phyloP scores from a whole-genome alignment of 352 stramenopile species.

The Thalassiosira exigua region DNA sequence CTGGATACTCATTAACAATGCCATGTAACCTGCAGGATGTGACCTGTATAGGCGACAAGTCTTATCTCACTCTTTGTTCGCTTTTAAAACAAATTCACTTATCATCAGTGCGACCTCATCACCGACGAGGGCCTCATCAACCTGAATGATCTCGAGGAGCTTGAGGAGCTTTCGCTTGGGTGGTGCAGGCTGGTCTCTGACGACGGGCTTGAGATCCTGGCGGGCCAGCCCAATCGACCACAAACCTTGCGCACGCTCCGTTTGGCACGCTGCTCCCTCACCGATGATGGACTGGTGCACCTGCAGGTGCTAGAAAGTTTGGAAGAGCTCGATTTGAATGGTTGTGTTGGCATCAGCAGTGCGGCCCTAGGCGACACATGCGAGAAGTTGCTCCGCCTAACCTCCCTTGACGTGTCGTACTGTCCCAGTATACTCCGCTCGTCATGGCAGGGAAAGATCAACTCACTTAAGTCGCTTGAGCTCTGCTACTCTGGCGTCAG shows the following conservation, averaged over 20 bases:
- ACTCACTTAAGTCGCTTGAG: conserved; percentile 70
- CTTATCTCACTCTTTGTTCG: too few species aligned
- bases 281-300: conserved; percentile 63
- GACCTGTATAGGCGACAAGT: too few species aligned
- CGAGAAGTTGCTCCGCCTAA: conserved; percentile 56
- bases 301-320: conserved; percentile 58
- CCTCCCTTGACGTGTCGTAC: conserved; percentile 76
- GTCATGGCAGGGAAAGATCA: conserved; percentile 82
- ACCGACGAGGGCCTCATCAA: conserved; percentile 71
- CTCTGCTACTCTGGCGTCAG: conserved; percentile 76
- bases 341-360: conserved; percentile 71
- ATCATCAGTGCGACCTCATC: conserved; percentile 83
- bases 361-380: conserved; percentile 63
- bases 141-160: conserved; percentile 58
- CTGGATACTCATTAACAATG: too few species aligned
- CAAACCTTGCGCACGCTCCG: conserved; percentile 59
- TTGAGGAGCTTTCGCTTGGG: conserved; percentile 79
- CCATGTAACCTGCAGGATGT: too few species aligned
- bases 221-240: conserved; percentile 56
- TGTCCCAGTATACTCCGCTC: conserved; percentile 77
- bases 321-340: conserved; percentile 79
- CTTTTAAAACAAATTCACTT: too few species aligned
- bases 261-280: conserved; percentile 73
- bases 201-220: conserved; percentile 66
- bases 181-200: conserved; percentile 78